These are phyloP conservation scores for Fusarium sp. DNA, from an alignment of 2,329 filamentous ascomycete species.

Conservation along the genomic window DNA sequence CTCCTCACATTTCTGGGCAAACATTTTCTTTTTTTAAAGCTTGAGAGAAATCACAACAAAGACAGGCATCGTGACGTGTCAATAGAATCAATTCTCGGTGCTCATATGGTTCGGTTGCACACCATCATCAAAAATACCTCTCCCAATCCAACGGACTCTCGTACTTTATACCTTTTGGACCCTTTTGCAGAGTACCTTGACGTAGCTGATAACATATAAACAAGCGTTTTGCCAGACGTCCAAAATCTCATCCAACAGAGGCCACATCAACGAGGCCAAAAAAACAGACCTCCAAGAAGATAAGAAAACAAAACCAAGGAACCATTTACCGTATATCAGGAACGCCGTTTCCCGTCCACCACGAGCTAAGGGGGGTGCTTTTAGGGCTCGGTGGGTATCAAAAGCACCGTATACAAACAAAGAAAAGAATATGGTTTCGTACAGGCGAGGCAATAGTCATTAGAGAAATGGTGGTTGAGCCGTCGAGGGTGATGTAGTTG, in stretches of 20 bases:
- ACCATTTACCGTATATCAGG: conserved; percentile 10
- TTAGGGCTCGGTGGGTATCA: conserved; percentile 44
- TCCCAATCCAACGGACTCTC: background rate
- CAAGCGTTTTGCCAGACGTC: conserved; percentile 1
- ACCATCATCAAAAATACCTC: conserved; percentile 19
- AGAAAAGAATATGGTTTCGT: conserved; percentile 21
- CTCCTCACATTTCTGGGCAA: conserved; percentile 5
- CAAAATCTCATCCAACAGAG: conserved; percentile 24
- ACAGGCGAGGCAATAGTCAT: conserved; percentile 33
- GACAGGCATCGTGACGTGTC: background rate
- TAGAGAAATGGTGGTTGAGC: conserved; percentile 23
- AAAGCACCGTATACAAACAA: conserved; percentile 38
- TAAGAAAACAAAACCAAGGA: conserved; percentile 2
- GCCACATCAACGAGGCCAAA: conserved; percentile 1
- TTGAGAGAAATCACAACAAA: background rate
- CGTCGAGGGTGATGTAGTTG: background rate
- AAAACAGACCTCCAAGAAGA: background rate
- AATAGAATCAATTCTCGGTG: conserved; percentile 24
- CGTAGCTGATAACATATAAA: background rate
- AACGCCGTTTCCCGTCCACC: conserved; percentile 40
- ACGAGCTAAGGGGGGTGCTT: conserved; percentile 31
- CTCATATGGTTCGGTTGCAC: conserved; percentile 20
- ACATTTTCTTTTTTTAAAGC: background rate
- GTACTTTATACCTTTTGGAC: conserved; percentile 9
- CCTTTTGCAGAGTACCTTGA: background rate